Percentiles rank a stretch among this genome's conserved stretches.
Evolutionary conservation across 2,329 filamentous ascomycete genomes (phyloP).

Genomic region (Diaporthe ilicicola): DNA sequence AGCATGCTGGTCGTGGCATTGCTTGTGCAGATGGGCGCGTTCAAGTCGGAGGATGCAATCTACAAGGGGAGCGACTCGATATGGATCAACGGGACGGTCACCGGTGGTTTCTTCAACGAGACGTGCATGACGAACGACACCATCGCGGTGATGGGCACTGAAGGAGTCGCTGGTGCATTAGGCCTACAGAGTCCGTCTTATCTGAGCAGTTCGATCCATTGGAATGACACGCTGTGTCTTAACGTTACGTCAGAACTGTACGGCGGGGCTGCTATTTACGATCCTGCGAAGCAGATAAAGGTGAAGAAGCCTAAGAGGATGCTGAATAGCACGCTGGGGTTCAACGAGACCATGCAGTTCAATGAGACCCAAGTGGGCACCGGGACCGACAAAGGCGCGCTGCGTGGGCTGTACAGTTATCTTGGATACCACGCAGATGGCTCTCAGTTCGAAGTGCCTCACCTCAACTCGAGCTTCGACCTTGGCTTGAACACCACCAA

Average conservation of each 20-base stretch:
- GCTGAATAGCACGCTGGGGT: slow-evolving; percentile 10
- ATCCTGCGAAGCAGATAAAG: slow-evolving; percentile 35
- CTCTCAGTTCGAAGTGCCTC: slow-evolving; percentile 5
- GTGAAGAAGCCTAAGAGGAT: slow-evolving; percentile 25
- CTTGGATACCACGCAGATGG: slow-evolving; percentile 27
- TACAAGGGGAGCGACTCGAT: slow-evolving; percentile 48
- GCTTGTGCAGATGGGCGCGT: slow-evolving; percentile 48
- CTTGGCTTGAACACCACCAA: slow-evolving; percentile 45
- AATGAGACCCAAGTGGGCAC: slow-evolving; percentile 17
- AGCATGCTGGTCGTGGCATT: slow-evolving; percentile 51
- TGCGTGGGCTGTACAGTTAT: slow-evolving; percentile 30
- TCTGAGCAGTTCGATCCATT: slow-evolving; percentile 43
- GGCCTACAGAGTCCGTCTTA: slow-evolving; percentile 40
- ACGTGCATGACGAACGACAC: slow-evolving; percentile 42
- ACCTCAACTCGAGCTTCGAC: slow-evolving; percentile 40
- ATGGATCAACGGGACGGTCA: slow-evolving; percentile 51
- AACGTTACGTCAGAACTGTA: slow-evolving; percentile 42
- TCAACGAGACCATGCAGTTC: slow-evolving; percentile 8
- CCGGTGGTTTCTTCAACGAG: slow-evolving; percentile 30
- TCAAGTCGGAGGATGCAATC: slow-evolving; percentile 46
- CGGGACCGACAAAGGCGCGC: slow-evolving; percentile 16
- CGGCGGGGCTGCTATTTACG: slow-evolving; percentile 43
- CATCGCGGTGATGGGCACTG: slow-evolving; percentile 38
- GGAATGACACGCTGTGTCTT: slow-evolving; percentile 45
- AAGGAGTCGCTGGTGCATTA: slow-evolving; percentile 42